phyloP scores from a whole-genome alignment of 768 basidiomycete genomes.

The Pleurotus salmoneostramineus region DNA sequence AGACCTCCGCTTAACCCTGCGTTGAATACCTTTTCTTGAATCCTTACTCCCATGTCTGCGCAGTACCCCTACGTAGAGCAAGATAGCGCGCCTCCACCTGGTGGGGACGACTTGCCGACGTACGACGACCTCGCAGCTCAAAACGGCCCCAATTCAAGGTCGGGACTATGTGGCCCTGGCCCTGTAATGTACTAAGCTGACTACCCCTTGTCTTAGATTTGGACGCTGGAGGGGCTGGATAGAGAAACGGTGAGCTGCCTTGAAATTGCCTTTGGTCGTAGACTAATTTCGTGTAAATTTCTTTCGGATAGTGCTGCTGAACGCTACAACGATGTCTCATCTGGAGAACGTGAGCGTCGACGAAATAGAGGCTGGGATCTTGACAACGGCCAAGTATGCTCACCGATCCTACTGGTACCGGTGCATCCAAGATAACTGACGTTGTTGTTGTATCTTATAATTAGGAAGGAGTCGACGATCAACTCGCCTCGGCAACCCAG shows the following conservation, averaged over 20 bases:
- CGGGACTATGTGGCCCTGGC: slow-evolving; percentile 14
- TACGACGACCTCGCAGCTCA: slow-evolving; percentile 79
- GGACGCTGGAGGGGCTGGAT: slow-evolving; percentile 87
- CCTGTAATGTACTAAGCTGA: slow-evolving; percentile 1
- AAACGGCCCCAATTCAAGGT: slow-evolving; percentile 82
- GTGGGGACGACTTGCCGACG: slow-evolving; percentile 62
- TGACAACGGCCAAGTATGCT: slow-evolving; percentile 17
- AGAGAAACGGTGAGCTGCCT: slow-evolving; percentile 66
- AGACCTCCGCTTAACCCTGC: neutral
- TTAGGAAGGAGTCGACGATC: neutral
- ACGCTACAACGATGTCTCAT: slow-evolving; percentile 63
- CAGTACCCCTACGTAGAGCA: slow-evolving; percentile 33
- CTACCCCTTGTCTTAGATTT: slow-evolving; percentile 45
- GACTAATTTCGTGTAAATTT: slow-evolving; percentile 2
- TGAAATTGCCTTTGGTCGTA: neutral
- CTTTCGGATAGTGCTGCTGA: slow-evolving; percentile 66
- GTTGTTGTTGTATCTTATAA: too few species aligned
- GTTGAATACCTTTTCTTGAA: neutral
- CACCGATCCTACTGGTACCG: too few species aligned
- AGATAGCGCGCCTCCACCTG: slow-evolving; percentile 27
- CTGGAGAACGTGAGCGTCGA: slow-evolving; percentile 52
- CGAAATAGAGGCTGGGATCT: slow-evolving; percentile 72
- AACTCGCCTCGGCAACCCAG: neutral
- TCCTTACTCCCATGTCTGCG: slow-evolving; percentile 3
- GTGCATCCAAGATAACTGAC: too few species aligned